Evolutionary conservation across 2,329 filamentous ascomycete genomes (phyloP), one percentile per base, ranked within the genome.

Genomic region (Chaetothyriales sp.): DNA sequence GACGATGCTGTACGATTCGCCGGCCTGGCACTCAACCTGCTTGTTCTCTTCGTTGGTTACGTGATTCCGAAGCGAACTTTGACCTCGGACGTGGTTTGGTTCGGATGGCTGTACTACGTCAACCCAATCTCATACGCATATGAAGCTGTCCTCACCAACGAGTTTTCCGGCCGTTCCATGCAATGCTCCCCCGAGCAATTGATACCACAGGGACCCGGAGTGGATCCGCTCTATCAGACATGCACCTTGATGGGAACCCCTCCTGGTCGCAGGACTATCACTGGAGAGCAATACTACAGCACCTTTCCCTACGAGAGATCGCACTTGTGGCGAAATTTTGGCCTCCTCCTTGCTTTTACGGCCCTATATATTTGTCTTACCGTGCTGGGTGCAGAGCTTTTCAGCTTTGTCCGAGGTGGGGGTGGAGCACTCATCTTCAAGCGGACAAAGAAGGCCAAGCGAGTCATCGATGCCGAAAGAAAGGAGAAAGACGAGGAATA

Each of bases 321-420:
- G 22, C 72, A 83, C 59, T 64, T 83, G 0, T 83, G 80, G 72
- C 79, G 85, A 2, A 88, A 90, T 63, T 87, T 85, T 60, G 85
- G 83, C 28, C 80, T 89, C 2, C 67, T 92, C 1, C 79, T 89
- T 57, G 85, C 82, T 0, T 92, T 86, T 57, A 77, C 79, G 1
- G 71, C 86, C 1, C 73, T 87, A 4, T 93, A 90, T 61, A 76
- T 93, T 10, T 57, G 81, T 9, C 66, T 90, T 26, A 90, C 85
- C 0, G 75, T 83, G 4, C 57, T 84, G 19, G 83, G 81, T 1
- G 80, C 82, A 15, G 86, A 93, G 60, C 58, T 77, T 1, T 73
- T 89, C 58, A 75, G 74, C 15, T 84, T 86, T 60, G 68, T 70
- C 1, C 68, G 70, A 15, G 53, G 45, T 18, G 83, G 79, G 5